Conservation (phyloP, 441 rosid species). For the Lepidium campestre region DNA sequence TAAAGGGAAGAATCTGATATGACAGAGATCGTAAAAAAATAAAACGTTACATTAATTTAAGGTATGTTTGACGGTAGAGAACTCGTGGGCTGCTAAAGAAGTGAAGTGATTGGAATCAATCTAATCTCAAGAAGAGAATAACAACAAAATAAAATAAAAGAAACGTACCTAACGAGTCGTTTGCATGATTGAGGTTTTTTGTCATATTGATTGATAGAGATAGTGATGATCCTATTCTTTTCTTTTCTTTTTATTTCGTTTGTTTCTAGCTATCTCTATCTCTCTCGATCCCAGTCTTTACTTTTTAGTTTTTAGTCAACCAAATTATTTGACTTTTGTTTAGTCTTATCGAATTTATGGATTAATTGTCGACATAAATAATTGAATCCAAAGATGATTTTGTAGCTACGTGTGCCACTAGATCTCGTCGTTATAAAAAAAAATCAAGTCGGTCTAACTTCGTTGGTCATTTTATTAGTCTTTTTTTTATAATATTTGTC, state of each 20-base stretch:
- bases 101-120: slow-evolving; percentile 8
- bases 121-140: background rate
- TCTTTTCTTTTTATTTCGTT: background rate
- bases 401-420: slow-evolving; percentile 4
- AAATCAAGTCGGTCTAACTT: background rate
- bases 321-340: background rate
- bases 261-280: slow-evolving; percentile 16
- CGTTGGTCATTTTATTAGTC: slow-evolving; percentile 1
- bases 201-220: slow-evolving; percentile 24
- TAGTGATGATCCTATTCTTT: slow-evolving; percentile 13
- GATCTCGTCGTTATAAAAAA: background rate
- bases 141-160: background rate
- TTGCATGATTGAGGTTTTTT: slow-evolving; percentile 20
- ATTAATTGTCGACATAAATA: slow-evolving; percentile 6
- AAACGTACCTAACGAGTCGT: slow-evolving; percentile 19
- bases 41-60: slow-evolving; percentile 8
- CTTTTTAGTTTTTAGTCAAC: slow-evolving; percentile 18
- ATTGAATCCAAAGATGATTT: background rate
- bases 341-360: slow-evolving; percentile 18
- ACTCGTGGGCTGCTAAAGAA: background rate
- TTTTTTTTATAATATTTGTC: background rate
- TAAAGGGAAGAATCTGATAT: background rate
- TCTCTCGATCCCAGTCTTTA: slow-evolving; percentile 7
- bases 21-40: slow-evolving; percentile 16
- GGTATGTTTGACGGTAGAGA: slow-evolving; percentile 16